Evolutionary conservation across 768 basidiomycete species (phyloP).

Genomic region (Basidioascus undulatus): DNA sequence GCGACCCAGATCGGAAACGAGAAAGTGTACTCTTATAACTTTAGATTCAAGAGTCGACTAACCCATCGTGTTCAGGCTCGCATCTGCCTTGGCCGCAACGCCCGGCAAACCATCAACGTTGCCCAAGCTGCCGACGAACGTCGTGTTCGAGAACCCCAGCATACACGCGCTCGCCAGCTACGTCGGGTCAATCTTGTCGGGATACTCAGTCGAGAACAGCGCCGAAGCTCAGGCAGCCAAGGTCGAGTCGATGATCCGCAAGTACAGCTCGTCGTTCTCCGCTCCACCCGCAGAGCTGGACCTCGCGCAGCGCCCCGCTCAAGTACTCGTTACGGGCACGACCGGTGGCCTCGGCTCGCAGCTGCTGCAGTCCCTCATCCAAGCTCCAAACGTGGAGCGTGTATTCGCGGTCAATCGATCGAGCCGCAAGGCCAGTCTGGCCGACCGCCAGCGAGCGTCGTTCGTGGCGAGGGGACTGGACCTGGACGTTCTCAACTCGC

Average conservation of each 20-base stretch:
- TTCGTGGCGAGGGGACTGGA: not conserved
- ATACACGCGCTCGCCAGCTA: not conserved
- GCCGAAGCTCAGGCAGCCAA: no score
- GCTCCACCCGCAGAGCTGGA: slow-evolving; percentile 3
- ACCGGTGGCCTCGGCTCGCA: slow-evolving; percentile 24
- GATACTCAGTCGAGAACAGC: no score
- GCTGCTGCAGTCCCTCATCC: slow-evolving; percentile 16
- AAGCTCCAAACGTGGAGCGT: slow-evolving; percentile 7
- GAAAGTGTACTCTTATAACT: no score
- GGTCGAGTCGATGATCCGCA: slow-evolving; percentile 15
- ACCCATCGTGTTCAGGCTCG: no score
- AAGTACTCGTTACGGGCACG: slow-evolving; percentile 23
- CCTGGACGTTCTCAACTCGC: not conserved
- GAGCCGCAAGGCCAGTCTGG: not conserved
- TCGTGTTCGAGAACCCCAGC: not conserved
- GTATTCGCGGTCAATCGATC: slow-evolving; percentile 20
- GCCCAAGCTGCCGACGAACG: not conserved
- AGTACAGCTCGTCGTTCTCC: not conserved
- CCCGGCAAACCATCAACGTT: not conserved
- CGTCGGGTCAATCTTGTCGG: not conserved
- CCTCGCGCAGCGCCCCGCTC: slow-evolving; percentile 4
- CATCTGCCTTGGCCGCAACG: not conserved
- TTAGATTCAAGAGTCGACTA: no score
- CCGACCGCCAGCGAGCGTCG: not conserved
- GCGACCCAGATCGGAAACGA: not conserved